Evolutionary conservation across 495 filamentous ascomycete genomes (phyloP), one percentile per base, ranked within the genome.

Genomic region (Penicillium arizonense): DNA sequence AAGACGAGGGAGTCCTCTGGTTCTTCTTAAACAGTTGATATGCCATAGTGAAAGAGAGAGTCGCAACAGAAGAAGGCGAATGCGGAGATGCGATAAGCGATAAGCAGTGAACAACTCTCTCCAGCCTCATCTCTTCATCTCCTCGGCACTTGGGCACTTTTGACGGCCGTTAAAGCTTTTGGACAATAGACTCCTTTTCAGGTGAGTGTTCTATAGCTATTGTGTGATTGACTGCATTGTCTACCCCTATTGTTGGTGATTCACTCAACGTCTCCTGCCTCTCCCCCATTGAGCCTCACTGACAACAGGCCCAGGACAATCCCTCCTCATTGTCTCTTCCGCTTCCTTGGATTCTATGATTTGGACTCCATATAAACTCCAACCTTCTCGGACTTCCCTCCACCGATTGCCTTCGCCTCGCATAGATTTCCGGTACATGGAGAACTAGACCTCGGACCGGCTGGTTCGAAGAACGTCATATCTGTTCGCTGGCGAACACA

Each of bases 81-180:
- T 67, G 69, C 69, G 70, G 74, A 72, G 72, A 71, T 72, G 63
- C 66, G 70, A 73, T 72, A 75, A 73, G 56, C 32, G 63, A 70
- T 71, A 70, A 72, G 69, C 34, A 44, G 47, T 36, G 59, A 62
- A 57, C 59, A 60, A 56, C 56, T 62, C 62, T 58, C 35, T 44
- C 46, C 46, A 44, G 52, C 46, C 53, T 36, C 45, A 43, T 42
- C 41, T 44, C 32, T 50, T 48, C 46, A 44, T 43, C 46, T 36
- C 30, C 41, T 39, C 24, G 38, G 24, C 40, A 44, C 20, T 51
- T 35, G 36, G 28, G 28, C 28, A 30, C 7, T 9, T 30, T 30
- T 30, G 28, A 30, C 28, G 28, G 28, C 6, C 28, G 28, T 30
- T 30, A 30, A 7, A 7, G 5, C 28, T 30, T 30, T 30, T 30